These are phyloP conservation scores for Arctostaphylos glauca DNA, from an alignment of 148 eudicot genomes.

Conservation along the genomic window DNA sequence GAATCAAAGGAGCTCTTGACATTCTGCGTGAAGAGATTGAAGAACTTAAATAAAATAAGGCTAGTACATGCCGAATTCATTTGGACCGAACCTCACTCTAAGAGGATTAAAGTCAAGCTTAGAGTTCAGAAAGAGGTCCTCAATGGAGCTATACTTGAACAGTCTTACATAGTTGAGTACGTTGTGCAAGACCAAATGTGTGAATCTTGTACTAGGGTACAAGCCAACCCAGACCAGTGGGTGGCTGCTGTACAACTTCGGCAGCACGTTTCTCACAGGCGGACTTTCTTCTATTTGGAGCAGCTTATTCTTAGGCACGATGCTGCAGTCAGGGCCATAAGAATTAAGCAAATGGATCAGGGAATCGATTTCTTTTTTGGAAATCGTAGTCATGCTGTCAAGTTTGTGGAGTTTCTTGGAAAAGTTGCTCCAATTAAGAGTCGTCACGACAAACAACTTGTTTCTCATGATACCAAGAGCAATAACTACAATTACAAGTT, in stretches of 20 bases:
- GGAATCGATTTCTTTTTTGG: conserved; percentile 75
- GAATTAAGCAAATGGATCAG: conserved; percentile 50
- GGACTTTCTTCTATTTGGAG: conserved; percentile 66
- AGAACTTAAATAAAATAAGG: conserved; percentile 40
- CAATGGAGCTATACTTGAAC: conserved; percentile 63
- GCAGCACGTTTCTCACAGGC: conserved; percentile 71
- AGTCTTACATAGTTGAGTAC: conserved; percentile 57
- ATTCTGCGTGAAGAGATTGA: conserved; percentile 57
- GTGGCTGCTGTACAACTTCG: conserved; percentile 70
- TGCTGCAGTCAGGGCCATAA: conserved; percentile 43
- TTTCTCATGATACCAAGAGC: conserved; percentile 74
- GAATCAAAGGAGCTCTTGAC: conserved; percentile 75
- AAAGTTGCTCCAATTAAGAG: conserved; percentile 57
- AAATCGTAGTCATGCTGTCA: conserved; percentile 65
- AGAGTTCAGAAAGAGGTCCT: conserved; percentile 53
- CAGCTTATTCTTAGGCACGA: conserved; percentile 54
- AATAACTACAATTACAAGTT: conserved; percentile 54
- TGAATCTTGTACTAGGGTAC: conserved; percentile 60
- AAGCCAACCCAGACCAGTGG: conserved; percentile 79
- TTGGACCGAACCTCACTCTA: conserved; percentile 49
- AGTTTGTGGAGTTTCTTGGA: conserved; percentile 68
- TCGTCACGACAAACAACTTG: conserved; percentile 45
- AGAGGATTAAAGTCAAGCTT: conserved; percentile 50
- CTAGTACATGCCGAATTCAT: conserved; percentile 48
- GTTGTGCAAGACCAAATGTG: conserved; percentile 69